Evolutionary conservation across 1,284 basidiomycete species (phyloP).

Genomic region (Moesziomyces sp.): DNA sequence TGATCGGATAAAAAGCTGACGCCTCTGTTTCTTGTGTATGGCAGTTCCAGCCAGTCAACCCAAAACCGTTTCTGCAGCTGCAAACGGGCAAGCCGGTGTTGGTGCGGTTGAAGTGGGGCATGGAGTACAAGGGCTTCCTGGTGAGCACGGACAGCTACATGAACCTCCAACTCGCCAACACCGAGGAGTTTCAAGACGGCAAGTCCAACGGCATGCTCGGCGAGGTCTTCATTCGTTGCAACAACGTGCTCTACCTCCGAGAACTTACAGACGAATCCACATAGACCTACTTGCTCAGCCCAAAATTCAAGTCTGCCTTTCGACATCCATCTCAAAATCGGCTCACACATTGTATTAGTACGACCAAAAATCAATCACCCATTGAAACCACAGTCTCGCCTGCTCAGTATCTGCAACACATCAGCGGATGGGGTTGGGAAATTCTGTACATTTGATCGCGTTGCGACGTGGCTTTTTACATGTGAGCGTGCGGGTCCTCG

Average conservation of each 20-base stretch:
- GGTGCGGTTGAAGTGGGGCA: conserved; percentile 97
- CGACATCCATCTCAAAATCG: not conserved
- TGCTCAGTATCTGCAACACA: not conserved
- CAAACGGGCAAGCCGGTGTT: conserved; percentile 96
- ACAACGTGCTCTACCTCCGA: conserved; percentile 65
- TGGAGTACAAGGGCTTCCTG: conserved; percentile 98
- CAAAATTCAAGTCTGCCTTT: not conserved
- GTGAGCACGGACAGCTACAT: conserved; percentile 99
- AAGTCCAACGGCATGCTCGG: conserved; percentile 94
- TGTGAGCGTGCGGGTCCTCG: conserved; percentile 66
- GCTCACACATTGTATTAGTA: not conserved
- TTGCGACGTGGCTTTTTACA: conserved; percentile 33
- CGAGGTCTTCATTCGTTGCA: conserved; percentile 93
- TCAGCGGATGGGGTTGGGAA: too few species aligned
- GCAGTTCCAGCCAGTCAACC: conserved; percentile 90
- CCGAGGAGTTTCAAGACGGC: conserved; percentile 97
- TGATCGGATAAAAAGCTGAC: too few species aligned
- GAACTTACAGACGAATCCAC: conserved; percentile 55
- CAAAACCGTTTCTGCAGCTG: conserved; percentile 98
- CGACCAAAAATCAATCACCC: too few species aligned
- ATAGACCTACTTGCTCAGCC: not conserved
- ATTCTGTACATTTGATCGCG: too few species aligned
- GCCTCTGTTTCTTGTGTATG: not conserved
- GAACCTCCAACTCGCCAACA: conserved; percentile 98
- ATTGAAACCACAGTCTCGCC: too few species aligned